Conservation (phyloP, 148 eudicot species). For the Beta vulgaris region DNA sequence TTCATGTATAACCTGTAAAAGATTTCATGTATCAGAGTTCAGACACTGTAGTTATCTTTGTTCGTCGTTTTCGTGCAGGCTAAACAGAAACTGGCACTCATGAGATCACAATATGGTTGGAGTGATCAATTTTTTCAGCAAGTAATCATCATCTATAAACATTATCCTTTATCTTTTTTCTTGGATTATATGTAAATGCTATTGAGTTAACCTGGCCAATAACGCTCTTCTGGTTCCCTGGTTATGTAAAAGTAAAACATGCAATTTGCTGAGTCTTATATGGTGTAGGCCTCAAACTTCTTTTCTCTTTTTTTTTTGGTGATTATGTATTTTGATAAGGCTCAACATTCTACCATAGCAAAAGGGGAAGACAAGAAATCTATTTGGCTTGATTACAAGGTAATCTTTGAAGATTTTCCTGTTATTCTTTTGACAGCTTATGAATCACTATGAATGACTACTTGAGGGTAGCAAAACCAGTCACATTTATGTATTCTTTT, state of each 20-base stretch:
- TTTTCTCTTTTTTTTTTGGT: neutral
- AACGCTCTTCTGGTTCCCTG: constrained; percentile 19
- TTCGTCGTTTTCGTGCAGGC: constrained; percentile 18
- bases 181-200: neutral
- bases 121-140: constrained; percentile 6
- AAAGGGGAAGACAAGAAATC: constrained; percentile 21
- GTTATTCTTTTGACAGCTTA: constrained; percentile 20
- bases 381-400: constrained; percentile 11
- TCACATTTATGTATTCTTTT: neutral
- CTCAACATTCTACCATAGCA: constrained; percentile 4
- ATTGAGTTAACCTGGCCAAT: neutral
- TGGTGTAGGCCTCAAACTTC: constrained; percentile 9
- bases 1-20: neutral
- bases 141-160: constrained; percentile 17
- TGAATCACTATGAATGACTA: neutral
- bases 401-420: constrained; percentile 21
- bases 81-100: neutral
- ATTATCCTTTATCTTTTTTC: neutral
- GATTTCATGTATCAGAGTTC: neutral
- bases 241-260: neutral
- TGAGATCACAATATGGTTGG: constrained; percentile 21
- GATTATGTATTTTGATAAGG: constrained; percentile 23
- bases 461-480: neutral
- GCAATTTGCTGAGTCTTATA: constrained; percentile 16
- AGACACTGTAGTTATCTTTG: neutral